These are phyloP conservation scores for Lichtheimia ornata DNA, from an alignment of 371 early-diverging fungal species.

Conservation along the genomic window DNA sequence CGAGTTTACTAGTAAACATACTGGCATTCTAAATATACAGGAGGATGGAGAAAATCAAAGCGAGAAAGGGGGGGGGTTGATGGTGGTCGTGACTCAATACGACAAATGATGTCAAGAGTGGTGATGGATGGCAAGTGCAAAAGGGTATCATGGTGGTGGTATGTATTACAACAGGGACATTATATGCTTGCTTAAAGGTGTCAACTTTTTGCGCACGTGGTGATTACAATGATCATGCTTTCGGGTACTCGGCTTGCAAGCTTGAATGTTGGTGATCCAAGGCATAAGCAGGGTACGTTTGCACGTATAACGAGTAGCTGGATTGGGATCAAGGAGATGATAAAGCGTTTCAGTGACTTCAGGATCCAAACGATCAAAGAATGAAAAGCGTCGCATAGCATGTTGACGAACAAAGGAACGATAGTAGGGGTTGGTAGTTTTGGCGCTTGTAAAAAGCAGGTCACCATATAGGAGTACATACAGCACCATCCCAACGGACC, in stretches of 20 bases:
- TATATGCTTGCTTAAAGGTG: too few relatives aligned
- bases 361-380: conserved; percentile 59
- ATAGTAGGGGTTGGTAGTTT: conserved; percentile 63
- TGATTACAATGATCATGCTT: not conserved
- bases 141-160: too few relatives aligned
- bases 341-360: conserved; percentile 64
- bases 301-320: conserved; percentile 64
- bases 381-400: conserved; percentile 50
- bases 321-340: conserved; percentile 81
- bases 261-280: not conserved
- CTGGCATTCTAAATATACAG: too few relatives aligned
- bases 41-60: too few relatives aligned
- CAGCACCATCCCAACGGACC: conserved; percentile 82
- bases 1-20: too few relatives aligned
- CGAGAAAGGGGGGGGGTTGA: too few relatives aligned
- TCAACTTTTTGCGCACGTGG: too few relatives aligned
- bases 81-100: too few relatives aligned
- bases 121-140: too few relatives aligned
- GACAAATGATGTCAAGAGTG: too few relatives aligned
- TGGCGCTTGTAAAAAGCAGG: conserved; percentile 60
- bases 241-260: not conserved
- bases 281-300: conserved; percentile 49
- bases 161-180: too few relatives aligned
- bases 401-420: conserved; percentile 48
- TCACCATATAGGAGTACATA: conserved; percentile 78